Evolutionary conservation across 495 filamentous ascomycete species (phyloP).

Genomic region (Aspergillus conjunctus): DNA sequence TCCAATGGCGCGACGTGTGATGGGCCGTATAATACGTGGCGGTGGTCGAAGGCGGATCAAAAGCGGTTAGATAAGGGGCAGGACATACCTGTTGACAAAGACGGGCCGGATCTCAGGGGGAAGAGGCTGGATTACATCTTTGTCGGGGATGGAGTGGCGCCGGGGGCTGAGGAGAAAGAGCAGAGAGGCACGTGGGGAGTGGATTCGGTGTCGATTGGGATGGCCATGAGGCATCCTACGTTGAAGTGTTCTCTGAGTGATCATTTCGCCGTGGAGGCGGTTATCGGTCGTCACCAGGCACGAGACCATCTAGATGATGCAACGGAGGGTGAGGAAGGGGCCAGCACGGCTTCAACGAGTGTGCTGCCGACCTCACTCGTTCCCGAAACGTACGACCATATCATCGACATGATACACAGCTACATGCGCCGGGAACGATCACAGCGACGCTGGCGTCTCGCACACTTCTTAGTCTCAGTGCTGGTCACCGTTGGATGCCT

Average conservation of each 20-base stretch:
- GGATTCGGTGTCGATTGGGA: conserved; percentile 67
- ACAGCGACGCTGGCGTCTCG: conserved; percentile 69
- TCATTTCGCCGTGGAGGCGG: conserved; percentile 76
- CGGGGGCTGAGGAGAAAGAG: conserved; percentile 30
- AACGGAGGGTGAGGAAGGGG: background rate
- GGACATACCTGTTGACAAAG: conserved; percentile 55
- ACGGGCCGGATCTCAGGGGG: conserved; percentile 67
- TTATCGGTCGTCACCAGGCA: conserved; percentile 34
- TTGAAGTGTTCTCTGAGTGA: conserved; percentile 85
- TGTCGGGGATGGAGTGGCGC: conserved; percentile 50
- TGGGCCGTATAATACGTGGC: conserved; percentile 85
- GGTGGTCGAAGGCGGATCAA: conserved; percentile 70
- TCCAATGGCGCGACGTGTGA: conserved; percentile 90
- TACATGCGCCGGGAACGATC: conserved; percentile 68
- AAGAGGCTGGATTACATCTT: conserved; percentile 98
- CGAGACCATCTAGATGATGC: background rate
- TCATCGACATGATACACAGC: conserved; percentile 63
- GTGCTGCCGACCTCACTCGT: conserved; percentile 43
- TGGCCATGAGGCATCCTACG: conserved; percentile 80
- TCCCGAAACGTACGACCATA: conserved; percentile 66
- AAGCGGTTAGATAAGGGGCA: conserved; percentile 62
- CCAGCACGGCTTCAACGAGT: conserved; percentile 7
- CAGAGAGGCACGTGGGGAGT: conserved; percentile 59
- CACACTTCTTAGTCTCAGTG: conserved; percentile 71
- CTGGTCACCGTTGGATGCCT: conserved; percentile 69